Conservation (phyloP, 345 rosid species). For the sweet orange (Citrus sinensis) region DNA sequence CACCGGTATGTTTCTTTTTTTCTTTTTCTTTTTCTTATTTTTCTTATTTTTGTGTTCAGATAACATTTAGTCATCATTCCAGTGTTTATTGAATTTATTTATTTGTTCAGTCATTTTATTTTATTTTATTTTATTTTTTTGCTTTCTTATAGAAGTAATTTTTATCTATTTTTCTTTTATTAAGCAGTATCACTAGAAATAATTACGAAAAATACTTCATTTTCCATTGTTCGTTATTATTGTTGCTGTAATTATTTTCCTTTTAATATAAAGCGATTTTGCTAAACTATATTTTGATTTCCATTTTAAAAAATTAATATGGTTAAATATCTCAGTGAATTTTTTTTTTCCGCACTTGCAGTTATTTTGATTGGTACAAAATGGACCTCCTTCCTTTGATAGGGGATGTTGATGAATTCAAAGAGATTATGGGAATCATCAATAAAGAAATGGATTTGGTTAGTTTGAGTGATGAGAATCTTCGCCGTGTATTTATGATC, state of each 20-base stretch:
- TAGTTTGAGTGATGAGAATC: constrained; percentile 4
- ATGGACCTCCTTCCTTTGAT: background rate
- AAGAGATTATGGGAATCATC: constrained; percentile 8
- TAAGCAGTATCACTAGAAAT: no score
- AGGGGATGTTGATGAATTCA: constrained; percentile 12
- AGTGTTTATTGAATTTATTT: background rate
- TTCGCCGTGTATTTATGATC: background rate
- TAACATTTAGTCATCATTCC: background rate
- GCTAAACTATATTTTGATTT: background rate
- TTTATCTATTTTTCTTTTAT: no score
- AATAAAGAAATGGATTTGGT: constrained; percentile 8
- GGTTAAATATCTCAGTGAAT: no score
- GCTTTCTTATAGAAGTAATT: no score
- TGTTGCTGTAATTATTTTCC: background rate
- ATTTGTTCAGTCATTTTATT: background rate
- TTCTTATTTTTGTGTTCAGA: background rate
- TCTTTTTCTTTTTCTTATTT: no score
- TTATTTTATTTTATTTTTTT: background rate
- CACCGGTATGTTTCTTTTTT: background rate
- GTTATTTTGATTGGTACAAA: background rate
- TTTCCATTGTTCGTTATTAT: background rate
- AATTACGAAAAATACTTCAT: background rate
- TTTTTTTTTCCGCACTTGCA: background rate
- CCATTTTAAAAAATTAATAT: no score
- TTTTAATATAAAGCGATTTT: background rate